Base-by-base conservation (phyloP, 768 basidiomycete species). In the Chalciporus pseudorubinellus region DNA sequence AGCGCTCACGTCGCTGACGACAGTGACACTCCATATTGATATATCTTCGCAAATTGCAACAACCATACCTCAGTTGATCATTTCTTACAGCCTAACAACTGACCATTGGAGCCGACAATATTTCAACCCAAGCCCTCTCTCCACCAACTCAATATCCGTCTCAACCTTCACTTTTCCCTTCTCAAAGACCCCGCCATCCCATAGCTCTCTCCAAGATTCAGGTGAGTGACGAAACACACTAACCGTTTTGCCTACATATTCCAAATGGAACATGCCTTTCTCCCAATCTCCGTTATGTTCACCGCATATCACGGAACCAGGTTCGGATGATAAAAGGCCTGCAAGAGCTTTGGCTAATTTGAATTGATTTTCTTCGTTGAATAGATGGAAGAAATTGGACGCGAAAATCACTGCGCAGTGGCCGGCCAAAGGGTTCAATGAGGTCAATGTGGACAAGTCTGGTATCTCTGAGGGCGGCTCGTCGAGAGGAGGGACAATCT, bases 341-440 rank as follows among this genome's bases (percentile, higher is more conserved):
- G 62, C 72, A 1, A 69, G 29, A 2, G 56, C 59, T 20, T 43
- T 56, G 6, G 70, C 72, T 18, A 71, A 46, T 16, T 51, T 42
- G 7, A 52, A 22, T 29, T 73, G 70, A 19, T 67, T 59, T 2
- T 54, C 60, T 43, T 70, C 63, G 0, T 56, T 50, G 46, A 73
- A 72, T 0, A 69, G 43, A 62, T 70, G 69, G 57, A 85, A 82
- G 56, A 84, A 70, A 11, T 74, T 67, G 3, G 74, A 72, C 0
- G 76, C 74, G 49, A 78, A 74, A 31, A 85, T 77, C 6, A 71
- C 77, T 9, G 80, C 72, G 40, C 82, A 68, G 22, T 70, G 77
- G 0, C 79, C 78, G 33, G 62, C 74, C 4, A 83, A 68, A 0
- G 76, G 74, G 18, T 66, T 79, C 29, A 84, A 70, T 3, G 79